Evolutionary conservation across 2,329 filamentous ascomycete genomes (phyloP).

Genomic region (Atkinsonella hypoxylon): DNA sequence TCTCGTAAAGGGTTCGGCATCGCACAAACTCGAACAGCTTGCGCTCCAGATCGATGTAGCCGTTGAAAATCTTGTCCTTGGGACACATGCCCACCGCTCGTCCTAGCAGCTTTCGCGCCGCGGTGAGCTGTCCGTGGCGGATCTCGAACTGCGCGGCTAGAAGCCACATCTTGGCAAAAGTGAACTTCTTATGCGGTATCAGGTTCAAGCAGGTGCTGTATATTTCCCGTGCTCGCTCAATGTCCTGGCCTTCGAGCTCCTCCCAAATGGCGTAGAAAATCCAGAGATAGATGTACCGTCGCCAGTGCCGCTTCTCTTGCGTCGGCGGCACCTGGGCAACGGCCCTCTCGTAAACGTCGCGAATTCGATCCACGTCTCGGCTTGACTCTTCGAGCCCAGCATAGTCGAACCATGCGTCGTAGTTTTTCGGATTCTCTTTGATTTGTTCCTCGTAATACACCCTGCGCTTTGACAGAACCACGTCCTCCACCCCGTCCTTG

Average conservation of each 20-base stretch:
- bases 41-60: slow-evolving; percentile 85
- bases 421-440: slow-evolving; percentile 89
- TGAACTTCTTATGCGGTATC: slow-evolving; percentile 93
- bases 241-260: slow-evolving; percentile 72
- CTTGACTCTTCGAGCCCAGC: slow-evolving; percentile 79
- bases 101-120: slow-evolving; percentile 79
- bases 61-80: slow-evolving; percentile 89
- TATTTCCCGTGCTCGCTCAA: slow-evolving; percentile 71
- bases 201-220: slow-evolving; percentile 80
- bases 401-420: slow-evolving; percentile 96
- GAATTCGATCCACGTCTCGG: slow-evolving; percentile 68
- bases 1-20: slow-evolving; percentile 84
- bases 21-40: slow-evolving; percentile 90
- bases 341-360: slow-evolving; percentile 89
- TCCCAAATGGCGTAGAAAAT: slow-evolving; percentile 96
- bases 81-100: slow-evolving; percentile 88
- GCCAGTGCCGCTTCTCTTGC: slow-evolving; percentile 94
- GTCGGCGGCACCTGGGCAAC: slow-evolving; percentile 92
- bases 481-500: slow-evolving; percentile 83
- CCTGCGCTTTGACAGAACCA: slow-evolving; percentile 85
- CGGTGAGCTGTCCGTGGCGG: slow-evolving; percentile 67
- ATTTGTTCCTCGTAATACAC: slow-evolving; percentile 91
- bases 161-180: slow-evolving; percentile 93
- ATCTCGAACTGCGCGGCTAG: slow-evolving; percentile 89
- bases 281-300: slow-evolving; percentile 95